Evolutionary conservation across 2,329 filamentous ascomycete genomes (phyloP).

Genomic region (Aspergillus amoenus): DNA sequence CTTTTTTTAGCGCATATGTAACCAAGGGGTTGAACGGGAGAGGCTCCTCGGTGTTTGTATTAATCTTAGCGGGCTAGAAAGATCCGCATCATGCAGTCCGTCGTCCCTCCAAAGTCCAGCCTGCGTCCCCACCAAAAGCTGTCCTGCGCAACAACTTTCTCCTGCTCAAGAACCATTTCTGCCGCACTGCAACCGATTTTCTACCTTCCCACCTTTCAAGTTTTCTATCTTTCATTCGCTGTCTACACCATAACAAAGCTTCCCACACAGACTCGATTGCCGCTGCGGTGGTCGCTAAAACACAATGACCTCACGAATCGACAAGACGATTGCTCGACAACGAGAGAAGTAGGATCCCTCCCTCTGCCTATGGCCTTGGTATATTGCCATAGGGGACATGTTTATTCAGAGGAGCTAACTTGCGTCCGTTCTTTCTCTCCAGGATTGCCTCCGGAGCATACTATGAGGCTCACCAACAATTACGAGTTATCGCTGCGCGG

Average conservation of each 20-base stretch:
- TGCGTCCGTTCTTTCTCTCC: slow-evolving; percentile 13
- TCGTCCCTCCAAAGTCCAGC: neutral
- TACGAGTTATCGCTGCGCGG: slow-evolving; percentile 88
- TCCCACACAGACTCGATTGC: neutral
- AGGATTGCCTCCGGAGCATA: slow-evolving; percentile 88
- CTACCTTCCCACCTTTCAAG: neutral
- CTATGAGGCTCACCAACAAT: slow-evolving; percentile 98
- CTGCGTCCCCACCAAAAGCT: slow-evolving; percentile 19
- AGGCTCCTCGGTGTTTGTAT: neutral
- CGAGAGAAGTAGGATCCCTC: slow-evolving; percentile 65
- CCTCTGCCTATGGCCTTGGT: neutral
- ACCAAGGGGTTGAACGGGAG: neutral
- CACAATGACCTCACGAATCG: slow-evolving; percentile 52
- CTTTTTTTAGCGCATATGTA: neutral
- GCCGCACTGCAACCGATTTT: neutral
- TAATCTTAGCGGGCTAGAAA: slow-evolving; percentile 10
- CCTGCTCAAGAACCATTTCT: neutral
- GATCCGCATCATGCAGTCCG: slow-evolving; percentile 3
- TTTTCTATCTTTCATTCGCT: neutral
- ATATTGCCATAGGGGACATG: neutral
- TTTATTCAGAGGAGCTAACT: slow-evolving; percentile 13
- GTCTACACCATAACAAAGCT: neutral
- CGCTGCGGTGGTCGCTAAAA: neutral
- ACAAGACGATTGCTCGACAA: slow-evolving; percentile 72
- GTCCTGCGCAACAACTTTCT: slow-evolving; percentile 8